Conservation (phyloP, 495 filamentous ascomycete species). For the Aspergillus cristatus region DNA sequence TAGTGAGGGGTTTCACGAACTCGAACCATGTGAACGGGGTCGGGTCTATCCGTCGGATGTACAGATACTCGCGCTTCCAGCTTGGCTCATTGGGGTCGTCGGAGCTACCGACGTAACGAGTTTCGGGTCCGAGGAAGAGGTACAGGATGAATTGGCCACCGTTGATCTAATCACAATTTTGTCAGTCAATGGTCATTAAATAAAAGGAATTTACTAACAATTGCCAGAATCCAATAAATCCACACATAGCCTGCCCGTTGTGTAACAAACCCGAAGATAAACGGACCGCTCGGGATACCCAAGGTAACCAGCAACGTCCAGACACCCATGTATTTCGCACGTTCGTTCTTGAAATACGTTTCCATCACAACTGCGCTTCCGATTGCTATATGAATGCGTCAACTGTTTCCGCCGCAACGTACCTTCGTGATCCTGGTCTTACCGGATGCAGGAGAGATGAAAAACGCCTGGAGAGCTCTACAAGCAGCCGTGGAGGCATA, state of each 20-base stretch:
- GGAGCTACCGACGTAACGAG: too few species aligned
- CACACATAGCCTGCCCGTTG: conserved; percentile 29
- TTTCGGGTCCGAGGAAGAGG: too few species aligned
- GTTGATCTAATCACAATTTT: too few species aligned
- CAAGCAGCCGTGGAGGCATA: conserved; percentile 36
- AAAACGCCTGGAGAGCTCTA: conserved; percentile 40
- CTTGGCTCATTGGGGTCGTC: too few species aligned
- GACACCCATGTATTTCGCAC: conserved; percentile 43
- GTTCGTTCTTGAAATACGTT: conserved; percentile 40
- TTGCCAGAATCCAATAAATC: conserved; percentile 37
- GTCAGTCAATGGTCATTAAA: too few species aligned
- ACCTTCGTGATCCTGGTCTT: too few species aligned
- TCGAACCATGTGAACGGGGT: too few species aligned
- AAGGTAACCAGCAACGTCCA: conserved; percentile 44
- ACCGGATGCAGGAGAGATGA: conserved; percentile 45
- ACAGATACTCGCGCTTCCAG: too few species aligned
- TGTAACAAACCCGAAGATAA: conserved; percentile 41
- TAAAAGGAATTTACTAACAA: conserved; percentile 18
- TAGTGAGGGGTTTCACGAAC: too few species aligned
- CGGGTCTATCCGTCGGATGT: too few species aligned
- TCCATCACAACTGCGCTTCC: conserved; percentile 44
- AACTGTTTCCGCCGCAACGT: not conserved
- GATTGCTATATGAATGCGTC: conserved; percentile 18
- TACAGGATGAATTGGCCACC: too few species aligned
- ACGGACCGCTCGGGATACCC: conserved; percentile 38